Evolutionary conservation across 2,329 filamentous ascomycete genomes (phyloP).

Genomic region (Onygenales sp.): DNA sequence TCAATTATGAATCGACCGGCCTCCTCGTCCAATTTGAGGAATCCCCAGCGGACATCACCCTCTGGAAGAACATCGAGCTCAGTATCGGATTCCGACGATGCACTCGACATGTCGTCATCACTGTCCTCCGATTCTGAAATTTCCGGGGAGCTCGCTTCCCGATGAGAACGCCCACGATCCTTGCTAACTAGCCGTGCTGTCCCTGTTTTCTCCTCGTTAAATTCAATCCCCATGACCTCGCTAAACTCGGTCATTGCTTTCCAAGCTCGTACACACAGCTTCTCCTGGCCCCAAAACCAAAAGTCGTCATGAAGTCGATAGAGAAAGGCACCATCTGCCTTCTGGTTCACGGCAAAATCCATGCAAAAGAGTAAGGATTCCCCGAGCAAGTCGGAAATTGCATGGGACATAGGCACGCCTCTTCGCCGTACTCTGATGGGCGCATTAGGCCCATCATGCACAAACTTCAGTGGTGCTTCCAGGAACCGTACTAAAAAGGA

Average conservation of each 20-base stretch:
- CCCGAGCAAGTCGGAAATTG: conserved; percentile 50
- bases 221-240: conserved; percentile 44
- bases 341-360: conserved; percentile 54
- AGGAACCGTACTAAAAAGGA: conserved; percentile 52
- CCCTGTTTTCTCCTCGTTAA: conserved; percentile 52
- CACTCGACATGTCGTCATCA: not conserved
- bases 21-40: conserved; percentile 45
- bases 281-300: conserved; percentile 56
- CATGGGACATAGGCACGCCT: conserved; percentile 52
- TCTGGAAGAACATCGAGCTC: conserved; percentile 32
- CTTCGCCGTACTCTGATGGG: conserved; percentile 39
- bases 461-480: conserved; percentile 49
- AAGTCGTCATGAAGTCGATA: conserved; percentile 57
- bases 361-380: conserved; percentile 56
- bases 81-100: not conserved
- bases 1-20: conserved; percentile 52
- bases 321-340: conserved; percentile 44
- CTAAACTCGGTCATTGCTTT: conserved; percentile 47
- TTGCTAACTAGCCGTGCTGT: conserved; percentile 33
- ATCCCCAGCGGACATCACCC: conserved; percentile 51
- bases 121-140: conserved; percentile 1
- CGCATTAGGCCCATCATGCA: conserved; percentile 41
- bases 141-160: conserved; percentile 5
- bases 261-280: conserved; percentile 50
- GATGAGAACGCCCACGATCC: conserved; percentile 3